Conservation (phyloP, 1,284 basidiomycete species). For the Stereum hirsutum region DNA sequence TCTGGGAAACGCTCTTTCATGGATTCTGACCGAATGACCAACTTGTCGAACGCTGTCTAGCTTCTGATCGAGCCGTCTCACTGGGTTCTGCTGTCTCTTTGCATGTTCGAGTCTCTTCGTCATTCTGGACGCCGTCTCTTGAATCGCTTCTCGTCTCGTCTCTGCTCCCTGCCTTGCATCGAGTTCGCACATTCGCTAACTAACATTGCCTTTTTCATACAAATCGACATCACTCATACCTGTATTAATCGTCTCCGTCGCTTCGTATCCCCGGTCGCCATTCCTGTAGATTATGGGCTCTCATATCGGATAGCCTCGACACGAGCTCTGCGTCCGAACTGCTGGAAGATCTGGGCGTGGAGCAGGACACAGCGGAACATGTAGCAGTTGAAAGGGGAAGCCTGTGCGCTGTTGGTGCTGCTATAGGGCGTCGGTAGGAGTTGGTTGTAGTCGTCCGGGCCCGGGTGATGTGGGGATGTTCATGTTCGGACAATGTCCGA, state of each 20-base stretch:
- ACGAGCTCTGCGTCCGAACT: constrained; percentile 54
- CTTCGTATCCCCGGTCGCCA: not conserved
- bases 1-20: not conserved
- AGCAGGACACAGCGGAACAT: constrained; percentile 64
- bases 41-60: no score
- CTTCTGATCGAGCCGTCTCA: not conserved
- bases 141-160: no score
- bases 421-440: no score
- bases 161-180: not conserved
- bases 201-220: no score
- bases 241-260: not conserved
- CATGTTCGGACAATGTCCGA: no score
- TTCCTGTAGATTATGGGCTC: constrained; percentile 60
- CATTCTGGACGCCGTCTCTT: no score
- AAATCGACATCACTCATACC: no score
- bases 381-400: constrained; percentile 39
- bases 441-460: not conserved
- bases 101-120: no score
- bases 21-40: not conserved
- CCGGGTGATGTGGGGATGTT: not conserved
- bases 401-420: constrained; percentile 29
- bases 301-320: constrained; percentile 56
- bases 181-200: no score
- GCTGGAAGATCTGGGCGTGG: constrained; percentile 67
- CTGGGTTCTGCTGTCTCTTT: no score